Evolutionary conservation across 2,329 filamentous ascomycete genomes (phyloP).

Genomic region (Pseudogymnoascus verrucosus): DNA sequence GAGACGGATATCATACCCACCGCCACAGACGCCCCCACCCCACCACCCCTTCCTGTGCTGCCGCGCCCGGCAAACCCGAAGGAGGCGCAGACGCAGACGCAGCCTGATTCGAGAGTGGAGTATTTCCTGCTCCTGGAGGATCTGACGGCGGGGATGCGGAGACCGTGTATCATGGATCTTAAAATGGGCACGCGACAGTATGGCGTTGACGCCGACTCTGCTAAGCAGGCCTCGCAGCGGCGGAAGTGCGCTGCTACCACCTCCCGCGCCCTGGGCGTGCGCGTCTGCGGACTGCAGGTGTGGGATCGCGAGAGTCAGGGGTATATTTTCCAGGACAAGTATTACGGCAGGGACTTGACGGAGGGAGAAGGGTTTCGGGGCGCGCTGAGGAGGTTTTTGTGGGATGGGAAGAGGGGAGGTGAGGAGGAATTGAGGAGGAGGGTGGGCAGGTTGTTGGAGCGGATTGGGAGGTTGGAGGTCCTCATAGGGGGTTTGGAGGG

Average conservation of each 20-base stretch:
- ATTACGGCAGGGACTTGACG: constrained; percentile 83
- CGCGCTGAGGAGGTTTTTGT: constrained; percentile 81
- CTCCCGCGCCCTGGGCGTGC: constrained; percentile 81
- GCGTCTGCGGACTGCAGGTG: constrained; percentile 91
- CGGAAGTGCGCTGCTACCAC: constrained; percentile 91
- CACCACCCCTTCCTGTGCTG: constrained; percentile 27
- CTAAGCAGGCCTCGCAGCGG: constrained; percentile 88
- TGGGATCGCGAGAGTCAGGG: constrained; percentile 80
- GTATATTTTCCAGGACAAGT: constrained; percentile 97
- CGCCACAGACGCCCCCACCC: constrained; percentile 10
- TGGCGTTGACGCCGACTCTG: constrained; percentile 80
- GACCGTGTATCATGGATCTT: constrained; percentile 91
- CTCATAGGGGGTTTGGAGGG: constrained; percentile 74
- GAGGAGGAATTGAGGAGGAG: too few relatives aligned
- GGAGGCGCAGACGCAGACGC: constrained; percentile 55
- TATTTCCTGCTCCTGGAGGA: constrained; percentile 93
- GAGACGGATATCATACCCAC: constrained; percentile 9
- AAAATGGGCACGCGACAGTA: constrained; percentile 99
- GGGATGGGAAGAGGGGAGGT: constrained; percentile 51
- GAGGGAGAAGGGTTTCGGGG: constrained; percentile 83
- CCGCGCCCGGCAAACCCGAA: constrained; percentile 65
- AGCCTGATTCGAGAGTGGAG: constrained; percentile 60
- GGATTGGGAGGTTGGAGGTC: constrained; percentile 72
- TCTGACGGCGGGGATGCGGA: constrained; percentile 91
- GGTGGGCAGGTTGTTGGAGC: constrained; percentile 73